Evolutionary conservation across 2,329 filamentous ascomycete genomes (phyloP).

Genomic region (Cytospora schulzeri): DNA sequence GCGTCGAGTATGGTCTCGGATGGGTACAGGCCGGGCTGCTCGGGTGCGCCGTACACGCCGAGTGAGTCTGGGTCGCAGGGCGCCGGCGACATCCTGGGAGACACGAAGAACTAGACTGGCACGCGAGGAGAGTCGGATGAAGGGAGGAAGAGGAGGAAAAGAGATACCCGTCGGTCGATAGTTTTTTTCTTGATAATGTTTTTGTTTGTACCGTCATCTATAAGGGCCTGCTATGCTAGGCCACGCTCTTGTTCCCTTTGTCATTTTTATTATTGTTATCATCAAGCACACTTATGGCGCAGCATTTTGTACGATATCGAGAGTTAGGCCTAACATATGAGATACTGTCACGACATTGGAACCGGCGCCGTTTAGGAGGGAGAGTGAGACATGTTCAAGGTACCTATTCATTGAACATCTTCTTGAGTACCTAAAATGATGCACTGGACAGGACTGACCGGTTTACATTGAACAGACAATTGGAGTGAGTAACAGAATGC

Average conservation of each 20-base stretch:
- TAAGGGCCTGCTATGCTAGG: neutral
- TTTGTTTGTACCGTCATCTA: constrained; percentile 19
- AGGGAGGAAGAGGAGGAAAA: neutral
- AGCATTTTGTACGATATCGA: constrained; percentile 7
- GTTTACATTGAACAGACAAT: neutral
- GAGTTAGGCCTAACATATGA: neutral
- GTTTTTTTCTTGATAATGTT: constrained; percentile 21
- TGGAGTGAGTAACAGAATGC: too few species aligned
- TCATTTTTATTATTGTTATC: neutral
- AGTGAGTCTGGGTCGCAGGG: constrained; percentile 28
- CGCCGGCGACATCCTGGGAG: constrained; percentile 30
- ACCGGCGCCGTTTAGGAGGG: neutral
- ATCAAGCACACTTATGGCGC: neutral
- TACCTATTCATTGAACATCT: too few species aligned
- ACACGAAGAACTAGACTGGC: constrained; percentile 31
- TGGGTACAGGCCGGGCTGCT: constrained; percentile 43
- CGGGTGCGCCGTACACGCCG: constrained; percentile 32
- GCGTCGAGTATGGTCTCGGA: constrained; percentile 45
- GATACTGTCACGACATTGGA: neutral
- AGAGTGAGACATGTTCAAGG: too few species aligned
- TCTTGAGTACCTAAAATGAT: too few species aligned
- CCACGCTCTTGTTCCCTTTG: constrained; percentile 7
- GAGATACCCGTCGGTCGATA: constrained; percentile 26
- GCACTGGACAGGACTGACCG: too few species aligned
- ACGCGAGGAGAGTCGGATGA: neutral